Evolutionary conservation across 805 yeast species (phyloP).

Genomic region (Priceomyces medius): DNA sequence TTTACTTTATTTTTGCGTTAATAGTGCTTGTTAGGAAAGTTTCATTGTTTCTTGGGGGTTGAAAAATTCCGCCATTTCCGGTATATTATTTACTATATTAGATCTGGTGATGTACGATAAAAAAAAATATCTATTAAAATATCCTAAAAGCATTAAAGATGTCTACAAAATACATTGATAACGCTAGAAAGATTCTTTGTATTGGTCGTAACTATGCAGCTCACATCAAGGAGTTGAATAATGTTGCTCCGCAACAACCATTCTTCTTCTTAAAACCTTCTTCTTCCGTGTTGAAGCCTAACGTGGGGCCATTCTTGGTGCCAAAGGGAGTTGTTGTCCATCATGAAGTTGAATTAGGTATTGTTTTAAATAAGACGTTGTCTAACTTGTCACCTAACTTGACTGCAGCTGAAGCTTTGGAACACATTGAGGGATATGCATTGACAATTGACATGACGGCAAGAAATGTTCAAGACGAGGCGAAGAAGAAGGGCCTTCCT

Average conservation of each 20-base stretch:
- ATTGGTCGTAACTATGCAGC: conserved; percentile 98
- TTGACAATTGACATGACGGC: conserved; percentile 94
- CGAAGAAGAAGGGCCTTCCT: conserved; percentile 90
- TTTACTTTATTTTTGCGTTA: too few relatives aligned
- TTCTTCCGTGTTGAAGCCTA: conserved; percentile 61
- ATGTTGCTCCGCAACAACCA: conserved; percentile 78
- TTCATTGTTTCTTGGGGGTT: too few relatives aligned
- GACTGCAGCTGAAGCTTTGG: conserved; percentile 64
- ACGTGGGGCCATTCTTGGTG: conserved; percentile 73
- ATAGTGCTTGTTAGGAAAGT: too few relatives aligned
- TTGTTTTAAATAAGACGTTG: conserved; percentile 64
- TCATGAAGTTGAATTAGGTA: conserved; percentile 91
- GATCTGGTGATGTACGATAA: background rate
- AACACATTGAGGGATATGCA: conserved; percentile 82
- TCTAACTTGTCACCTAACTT: conserved; percentile 61
- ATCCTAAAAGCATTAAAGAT: too few relatives aligned
- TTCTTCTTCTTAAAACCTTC: conserved; percentile 91
- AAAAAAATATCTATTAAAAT: too few relatives aligned
- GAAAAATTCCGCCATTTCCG: background rate
- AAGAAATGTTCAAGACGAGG: conserved; percentile 92
- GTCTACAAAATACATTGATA: conserved; percentile 54
- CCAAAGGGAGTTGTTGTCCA: conserved; percentile 82
- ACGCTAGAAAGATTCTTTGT: conserved; percentile 80
- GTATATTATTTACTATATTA: background rate
- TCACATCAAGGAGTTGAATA: conserved; percentile 87